phyloP scores from a whole-genome alignment of 495 filamentous ascomycete genomes.

The Aspergillus cavernicola region DNA sequence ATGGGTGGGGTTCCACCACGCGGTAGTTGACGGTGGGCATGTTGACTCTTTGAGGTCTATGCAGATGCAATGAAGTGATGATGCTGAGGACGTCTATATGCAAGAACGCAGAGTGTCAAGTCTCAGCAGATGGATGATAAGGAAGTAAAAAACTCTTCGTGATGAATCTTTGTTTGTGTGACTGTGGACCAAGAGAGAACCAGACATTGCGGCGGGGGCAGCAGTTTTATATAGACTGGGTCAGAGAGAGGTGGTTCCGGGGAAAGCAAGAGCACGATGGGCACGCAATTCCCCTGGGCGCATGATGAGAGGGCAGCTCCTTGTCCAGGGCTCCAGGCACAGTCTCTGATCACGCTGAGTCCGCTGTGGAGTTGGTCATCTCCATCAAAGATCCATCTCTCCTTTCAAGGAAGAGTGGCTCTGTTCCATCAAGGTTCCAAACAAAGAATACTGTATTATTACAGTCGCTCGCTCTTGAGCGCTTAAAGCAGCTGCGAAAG shows the following conservation, averaged over 20 bases:
- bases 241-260: constrained; percentile 15
- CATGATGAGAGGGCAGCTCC: constrained; percentile 10
- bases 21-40: constrained; percentile 47
- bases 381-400: constrained; percentile 4
- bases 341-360: constrained; percentile 17
- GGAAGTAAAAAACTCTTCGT: constrained; percentile 12
- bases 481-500: constrained; percentile 12
- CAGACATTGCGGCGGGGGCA: constrained; percentile 22
- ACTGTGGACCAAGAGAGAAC: constrained; percentile 5
- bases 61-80: not conserved
- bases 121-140: not conserved
- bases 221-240: constrained; percentile 19
- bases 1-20: constrained; percentile 79
- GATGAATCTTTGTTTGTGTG: constrained; percentile 17
- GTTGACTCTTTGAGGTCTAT: too few species aligned
- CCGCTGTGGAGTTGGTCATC: constrained; percentile 14
- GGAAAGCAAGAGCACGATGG: constrained; percentile 14
- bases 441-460: not conserved
- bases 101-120: constrained; percentile 5
- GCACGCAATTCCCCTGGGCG: constrained; percentile 17
- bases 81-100: constrained; percentile 10
- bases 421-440: too few species aligned
- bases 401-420: too few species aligned
- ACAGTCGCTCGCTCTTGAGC: not conserved
- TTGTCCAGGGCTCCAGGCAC: not conserved